These are phyloP conservation scores for Suillus fuscotomentosus DNA, from an alignment of 768 basidiomycete species.

Conservation along the genomic window DNA sequence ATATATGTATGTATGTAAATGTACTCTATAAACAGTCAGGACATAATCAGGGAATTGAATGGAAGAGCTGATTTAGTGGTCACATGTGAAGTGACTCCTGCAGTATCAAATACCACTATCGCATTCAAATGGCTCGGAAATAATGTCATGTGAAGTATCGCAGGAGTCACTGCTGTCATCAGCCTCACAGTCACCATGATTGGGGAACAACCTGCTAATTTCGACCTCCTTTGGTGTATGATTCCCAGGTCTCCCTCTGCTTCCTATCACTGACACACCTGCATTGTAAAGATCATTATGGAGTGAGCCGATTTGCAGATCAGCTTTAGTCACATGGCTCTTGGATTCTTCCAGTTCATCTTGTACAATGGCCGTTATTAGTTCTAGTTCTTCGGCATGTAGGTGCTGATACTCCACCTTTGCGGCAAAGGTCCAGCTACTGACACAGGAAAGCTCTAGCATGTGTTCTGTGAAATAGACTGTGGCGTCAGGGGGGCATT, in stretches of 20 bases:
- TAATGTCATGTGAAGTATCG: too few relatives aligned
- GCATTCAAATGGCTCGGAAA: too few relatives aligned
- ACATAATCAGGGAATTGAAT: too few relatives aligned
- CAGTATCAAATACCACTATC: too few relatives aligned
- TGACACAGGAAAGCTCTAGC: neutral
- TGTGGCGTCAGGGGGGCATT: too few relatives aligned
- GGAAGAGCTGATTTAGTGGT: too few relatives aligned
- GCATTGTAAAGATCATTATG: neutral
- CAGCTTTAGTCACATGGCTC: neutral
- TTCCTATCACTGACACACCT: neutral
- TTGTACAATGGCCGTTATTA: neutral
- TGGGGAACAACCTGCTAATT: neutral
- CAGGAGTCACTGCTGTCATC: neutral
- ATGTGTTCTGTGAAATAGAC: too few relatives aligned
- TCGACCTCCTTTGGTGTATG: neutral
- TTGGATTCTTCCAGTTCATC: neutral
- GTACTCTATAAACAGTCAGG: too few relatives aligned
- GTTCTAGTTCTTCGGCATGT: neutral
- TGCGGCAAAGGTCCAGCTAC: neutral
- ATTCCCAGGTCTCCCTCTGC: neutral
- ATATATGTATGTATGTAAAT: neutral
- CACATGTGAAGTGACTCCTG: too few relatives aligned
- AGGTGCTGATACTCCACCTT: neutral
- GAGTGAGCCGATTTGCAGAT: neutral
- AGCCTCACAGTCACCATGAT: neutral